Conservation (phyloP, 2,329 filamentous ascomycete genomes). For the Nigrograna mackinnonii region DNA sequence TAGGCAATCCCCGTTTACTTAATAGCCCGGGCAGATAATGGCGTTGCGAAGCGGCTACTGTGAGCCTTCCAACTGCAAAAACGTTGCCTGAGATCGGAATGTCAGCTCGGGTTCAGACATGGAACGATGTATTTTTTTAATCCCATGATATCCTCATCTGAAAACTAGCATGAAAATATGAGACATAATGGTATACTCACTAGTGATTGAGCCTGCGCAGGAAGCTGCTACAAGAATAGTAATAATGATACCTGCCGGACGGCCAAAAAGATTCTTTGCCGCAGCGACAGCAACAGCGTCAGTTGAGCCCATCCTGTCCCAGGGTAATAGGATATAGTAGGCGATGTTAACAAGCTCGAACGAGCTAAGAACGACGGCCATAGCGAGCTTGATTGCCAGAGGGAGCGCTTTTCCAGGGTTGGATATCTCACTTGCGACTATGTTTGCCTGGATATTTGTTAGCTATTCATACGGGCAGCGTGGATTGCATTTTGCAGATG, state of each 20-base stretch:
- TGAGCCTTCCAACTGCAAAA: slow-evolving; percentile 65
- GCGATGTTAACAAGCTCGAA: slow-evolving; percentile 64
- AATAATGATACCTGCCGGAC: slow-evolving; percentile 56
- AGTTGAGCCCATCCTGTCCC: slow-evolving; percentile 60
- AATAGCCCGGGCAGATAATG: slow-evolving; percentile 39
- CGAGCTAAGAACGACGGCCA: slow-evolving; percentile 62
- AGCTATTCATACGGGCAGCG: neutral
- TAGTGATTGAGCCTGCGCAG: slow-evolving; percentile 64
- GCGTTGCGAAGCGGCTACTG: slow-evolving; percentile 55
- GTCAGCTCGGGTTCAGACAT: too few relatives aligned
- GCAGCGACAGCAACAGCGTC: slow-evolving; percentile 66
- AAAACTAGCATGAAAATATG: too few relatives aligned
- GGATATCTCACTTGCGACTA: slow-evolving; percentile 41
- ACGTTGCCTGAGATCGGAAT: too few relatives aligned
- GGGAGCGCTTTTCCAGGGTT: slow-evolving; percentile 51
- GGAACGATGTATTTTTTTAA: too few relatives aligned
- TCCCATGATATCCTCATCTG: too few relatives aligned
- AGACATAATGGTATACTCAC: too few relatives aligned
- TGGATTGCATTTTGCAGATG: neutral
- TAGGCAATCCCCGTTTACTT: slow-evolving; percentile 26
- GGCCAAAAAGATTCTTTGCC: slow-evolving; percentile 54
- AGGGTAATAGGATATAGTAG: slow-evolving; percentile 66
- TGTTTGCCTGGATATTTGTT: slow-evolving; percentile 30
- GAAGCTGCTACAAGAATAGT: slow-evolving; percentile 63
- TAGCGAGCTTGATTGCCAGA: slow-evolving; percentile 63